Evolutionary conservation across 306 rosid species (phyloP).

Genomic region (Castanospermum australe): DNA sequence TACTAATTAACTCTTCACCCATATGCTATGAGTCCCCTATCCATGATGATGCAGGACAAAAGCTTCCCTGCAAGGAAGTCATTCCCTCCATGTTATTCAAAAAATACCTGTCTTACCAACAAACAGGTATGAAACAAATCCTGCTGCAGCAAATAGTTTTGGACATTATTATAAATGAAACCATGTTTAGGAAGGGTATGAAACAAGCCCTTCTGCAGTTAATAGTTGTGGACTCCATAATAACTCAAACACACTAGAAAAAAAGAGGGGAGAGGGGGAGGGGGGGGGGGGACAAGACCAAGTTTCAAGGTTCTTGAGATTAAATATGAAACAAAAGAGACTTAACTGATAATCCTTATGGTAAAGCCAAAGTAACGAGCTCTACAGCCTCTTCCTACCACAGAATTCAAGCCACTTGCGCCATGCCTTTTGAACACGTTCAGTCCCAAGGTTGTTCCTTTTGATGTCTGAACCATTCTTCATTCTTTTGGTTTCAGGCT

Average conservation of each 20-base stretch:
- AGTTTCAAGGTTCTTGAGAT: slow-evolving; percentile 5
- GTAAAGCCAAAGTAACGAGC: slow-evolving; percentile 26
- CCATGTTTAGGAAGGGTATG: not conserved
- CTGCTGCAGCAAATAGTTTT: not conserved
- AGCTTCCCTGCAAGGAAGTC: not conserved
- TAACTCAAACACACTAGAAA: not conserved
- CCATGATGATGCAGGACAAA: not conserved
- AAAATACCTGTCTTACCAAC: not conserved
- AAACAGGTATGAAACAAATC: not conserved
- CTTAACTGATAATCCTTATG: slow-evolving; percentile 11
- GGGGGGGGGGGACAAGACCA: not conserved
- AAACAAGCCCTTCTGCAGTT: not conserved
- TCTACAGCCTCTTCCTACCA: slow-evolving; percentile 11
- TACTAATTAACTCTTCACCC: no score
- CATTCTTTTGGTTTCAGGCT: slow-evolving; percentile 16
- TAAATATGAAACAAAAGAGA: slow-evolving; percentile 13
- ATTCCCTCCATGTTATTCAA: not conserved
- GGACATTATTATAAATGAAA: not conserved
- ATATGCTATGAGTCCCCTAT: no score
- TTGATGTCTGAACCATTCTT: slow-evolving; percentile 19
- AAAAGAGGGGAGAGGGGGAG: no score
- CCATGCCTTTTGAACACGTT: slow-evolving; percentile 8
- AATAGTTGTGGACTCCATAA: not conserved
- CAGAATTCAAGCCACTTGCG: not conserved
- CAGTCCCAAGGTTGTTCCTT: not conserved